Base-by-base conservation (phyloP, 2,329 filamentous ascomycete species). In the Massarina eburnea region DNA sequence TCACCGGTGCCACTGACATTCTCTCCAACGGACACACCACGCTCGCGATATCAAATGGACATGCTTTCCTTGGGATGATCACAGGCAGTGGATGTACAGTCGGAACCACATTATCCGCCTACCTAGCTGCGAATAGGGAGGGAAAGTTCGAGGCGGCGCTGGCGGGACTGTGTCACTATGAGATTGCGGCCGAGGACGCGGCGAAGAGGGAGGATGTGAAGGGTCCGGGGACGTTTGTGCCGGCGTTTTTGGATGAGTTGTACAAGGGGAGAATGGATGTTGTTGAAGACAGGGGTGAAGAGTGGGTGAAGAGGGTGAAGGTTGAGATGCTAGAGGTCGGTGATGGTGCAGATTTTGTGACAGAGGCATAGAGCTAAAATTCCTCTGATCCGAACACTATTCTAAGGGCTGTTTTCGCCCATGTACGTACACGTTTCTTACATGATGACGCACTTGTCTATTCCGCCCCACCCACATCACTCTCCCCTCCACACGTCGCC, bases 191-290 rank as follows among this genome's bases (percentile, higher is more conserved):
- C 0, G 86, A 92, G 72, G 71, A 73, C n/a, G 82, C 82, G n/a
- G 79, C 75, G 2, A 48, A 49, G 8, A 73, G 82, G 41, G 68
- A 73, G 0, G 79, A 84, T 51, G 89, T 94, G 3, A 77, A 76
- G 47, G 92, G 92, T 0, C 91, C 92, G 0, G 92, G 92, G 0
- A 89, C 84, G 1, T 96, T 96, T 73, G 84, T 95, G 10, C 86
- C 90, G 0, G 85, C 85, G 0, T 91, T 96, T 61, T 73, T 96
- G 33, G 92, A 97, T 58, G 87, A 81, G 64, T 64, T 86, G 40
- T 81, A 78, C 41, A 20, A 32, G 10, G 20, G 39, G 8, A 48
- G 58, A 3, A 49, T 46, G 32, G 43, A 43, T 20, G 30, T 59
- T 32, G 55, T 43, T 7, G 48, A 54, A 14, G 57, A 49, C 1